Conservation (phyloP, 2,329 filamentous ascomycete genomes). For the Chaetomiaceae sp. region DNA sequence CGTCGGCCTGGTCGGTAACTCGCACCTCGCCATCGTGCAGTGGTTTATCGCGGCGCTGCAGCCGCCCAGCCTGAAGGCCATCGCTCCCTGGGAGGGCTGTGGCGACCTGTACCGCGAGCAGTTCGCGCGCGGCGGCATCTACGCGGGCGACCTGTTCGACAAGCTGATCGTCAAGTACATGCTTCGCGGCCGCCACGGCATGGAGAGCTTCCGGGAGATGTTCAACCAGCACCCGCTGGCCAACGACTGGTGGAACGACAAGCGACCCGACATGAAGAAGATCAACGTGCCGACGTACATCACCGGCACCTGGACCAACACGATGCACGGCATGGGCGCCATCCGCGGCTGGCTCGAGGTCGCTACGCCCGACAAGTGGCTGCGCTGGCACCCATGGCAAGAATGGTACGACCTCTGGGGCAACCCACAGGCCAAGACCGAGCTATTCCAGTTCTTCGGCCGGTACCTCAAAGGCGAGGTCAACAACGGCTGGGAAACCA, state of each 20-base stretch:
- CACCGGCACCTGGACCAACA: conserved; percentile 5
- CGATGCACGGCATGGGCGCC: conserved; percentile 3
- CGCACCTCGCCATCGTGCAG: conserved; percentile 2
- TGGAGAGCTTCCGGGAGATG: conserved; percentile 4
- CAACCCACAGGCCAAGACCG: background rate
- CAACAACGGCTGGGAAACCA: conserved; percentile 3
- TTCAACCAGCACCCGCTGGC: conserved; percentile 1
- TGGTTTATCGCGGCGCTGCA: conserved; percentile 3
- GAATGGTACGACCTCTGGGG: conserved; percentile 5
- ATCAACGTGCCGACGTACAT: conserved; percentile 2
- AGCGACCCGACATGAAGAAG: background rate
- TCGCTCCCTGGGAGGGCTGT: conserved; percentile 2
- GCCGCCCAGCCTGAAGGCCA: background rate
- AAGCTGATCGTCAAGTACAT: conserved; percentile 7
- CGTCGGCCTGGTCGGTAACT: conserved; percentile 1
- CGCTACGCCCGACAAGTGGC: conserved; percentile 2
- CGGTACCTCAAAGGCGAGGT: conserved; percentile 3
- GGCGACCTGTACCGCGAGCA: conserved; percentile 3
- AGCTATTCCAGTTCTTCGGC: conserved; percentile 3
- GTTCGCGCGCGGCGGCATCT: conserved; percentile 3
- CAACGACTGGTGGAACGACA: conserved; percentile 4
- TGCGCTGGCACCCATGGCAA: conserved; percentile 3
- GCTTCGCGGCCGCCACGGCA: background rate
- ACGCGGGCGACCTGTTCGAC: conserved; percentile 1
- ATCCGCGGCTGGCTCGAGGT: conserved; percentile 5